These are phyloP conservation scores for Cucurbitaria berberidis DNA, from an alignment of 2,329 filamentous ascomycete genomes.

Conservation along the genomic window DNA sequence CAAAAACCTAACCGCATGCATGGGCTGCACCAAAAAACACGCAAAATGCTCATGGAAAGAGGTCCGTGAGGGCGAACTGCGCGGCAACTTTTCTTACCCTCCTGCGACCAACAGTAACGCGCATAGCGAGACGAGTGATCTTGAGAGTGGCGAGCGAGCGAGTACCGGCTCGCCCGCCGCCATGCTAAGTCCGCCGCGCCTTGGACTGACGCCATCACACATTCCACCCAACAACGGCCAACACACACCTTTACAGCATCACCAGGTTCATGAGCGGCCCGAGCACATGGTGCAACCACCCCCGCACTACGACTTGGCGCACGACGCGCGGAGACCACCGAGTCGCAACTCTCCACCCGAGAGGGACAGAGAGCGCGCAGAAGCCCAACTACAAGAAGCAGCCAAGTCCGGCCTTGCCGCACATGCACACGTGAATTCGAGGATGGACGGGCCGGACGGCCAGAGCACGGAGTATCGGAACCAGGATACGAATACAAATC, in stretches of 20 bases:
- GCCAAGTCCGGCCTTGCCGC: slow-evolving; percentile 38
- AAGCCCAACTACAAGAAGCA: slow-evolving; percentile 43
- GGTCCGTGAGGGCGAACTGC: slow-evolving; percentile 74
- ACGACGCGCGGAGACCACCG: slow-evolving; percentile 24
- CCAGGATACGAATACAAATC: slow-evolving; percentile 18
- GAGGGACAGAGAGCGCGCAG: slow-evolving; percentile 27
- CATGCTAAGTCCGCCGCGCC: slow-evolving; percentile 33
- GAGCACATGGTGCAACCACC: slow-evolving; percentile 4
- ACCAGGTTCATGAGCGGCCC: slow-evolving; percentile 6
- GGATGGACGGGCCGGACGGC: slow-evolving; percentile 18
- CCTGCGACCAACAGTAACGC: slow-evolving; percentile 31
- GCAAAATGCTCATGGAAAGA: slow-evolving; percentile 87
- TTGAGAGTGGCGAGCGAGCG: slow-evolving; percentile 33
- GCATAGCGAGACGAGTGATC: slow-evolving; percentile 43
- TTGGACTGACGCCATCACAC: slow-evolving; percentile 29
- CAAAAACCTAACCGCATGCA: slow-evolving; percentile 85
- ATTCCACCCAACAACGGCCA: slow-evolving; percentile 22
- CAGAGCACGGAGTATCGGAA: slow-evolving; percentile 29
- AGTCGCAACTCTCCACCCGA: slow-evolving; percentile 33
- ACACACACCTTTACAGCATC: slow-evolving; percentile 27
- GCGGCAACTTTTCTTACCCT: slow-evolving; percentile 33
- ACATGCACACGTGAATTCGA: slow-evolving; percentile 27
- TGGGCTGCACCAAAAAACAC: slow-evolving; percentile 88
- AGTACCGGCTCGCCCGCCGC: slow-evolving; percentile 39
- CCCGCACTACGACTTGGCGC: slow-evolving; percentile 14